These are phyloP conservation scores for Achaetomiella virescens DNA, from an alignment of 495 filamentous ascomycete genomes.

Conservation along the genomic window DNA sequence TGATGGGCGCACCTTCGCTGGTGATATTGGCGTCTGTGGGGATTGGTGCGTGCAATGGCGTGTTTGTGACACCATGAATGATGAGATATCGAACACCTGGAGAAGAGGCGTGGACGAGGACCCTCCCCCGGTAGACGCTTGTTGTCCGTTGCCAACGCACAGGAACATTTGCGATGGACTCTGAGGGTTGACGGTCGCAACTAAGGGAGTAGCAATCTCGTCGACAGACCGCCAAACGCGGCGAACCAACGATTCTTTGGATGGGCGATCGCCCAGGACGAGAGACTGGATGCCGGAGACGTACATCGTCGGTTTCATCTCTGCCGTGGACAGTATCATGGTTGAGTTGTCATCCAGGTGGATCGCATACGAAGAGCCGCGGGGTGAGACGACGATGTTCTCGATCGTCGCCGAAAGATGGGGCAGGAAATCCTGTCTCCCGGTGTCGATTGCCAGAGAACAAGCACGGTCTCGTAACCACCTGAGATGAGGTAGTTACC, in stretches of 20 bases:
- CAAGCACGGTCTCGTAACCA: constrained; percentile 80
- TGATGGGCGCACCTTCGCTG: constrained; percentile 59
- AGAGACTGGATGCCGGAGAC: constrained; percentile 75
- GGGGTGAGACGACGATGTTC: constrained; percentile 73
- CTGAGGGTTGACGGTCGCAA: constrained; percentile 32
- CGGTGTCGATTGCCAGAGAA: constrained; percentile 95
- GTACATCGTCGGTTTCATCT: constrained; percentile 70
- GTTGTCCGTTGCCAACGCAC: constrained; percentile 44
- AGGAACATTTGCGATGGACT: constrained; percentile 39
- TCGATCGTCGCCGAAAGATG: constrained; percentile 81
- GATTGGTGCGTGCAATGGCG: constrained; percentile 79
- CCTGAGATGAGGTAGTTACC: constrained; percentile 96
- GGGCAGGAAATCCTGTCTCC: constrained; percentile 69
- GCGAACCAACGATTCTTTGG: constrained; percentile 37
- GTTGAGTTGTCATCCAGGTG: constrained; percentile 84
- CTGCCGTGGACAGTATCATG: constrained; percentile 81
- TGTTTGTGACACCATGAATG: constrained; percentile 75
- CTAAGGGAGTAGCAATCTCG: constrained; percentile 27
- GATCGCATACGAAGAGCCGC: constrained; percentile 71
- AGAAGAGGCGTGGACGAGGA: constrained; percentile 41
- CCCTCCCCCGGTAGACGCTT: constrained; percentile 33
- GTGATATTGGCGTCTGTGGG: constrained; percentile 70
- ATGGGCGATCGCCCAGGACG: constrained; percentile 32
- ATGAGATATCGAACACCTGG: constrained; percentile 77
- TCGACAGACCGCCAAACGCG: constrained; percentile 34